phyloP scores from a whole-genome alignment of 768 basidiomycete species.

The Pleurotus djamor region DNA sequence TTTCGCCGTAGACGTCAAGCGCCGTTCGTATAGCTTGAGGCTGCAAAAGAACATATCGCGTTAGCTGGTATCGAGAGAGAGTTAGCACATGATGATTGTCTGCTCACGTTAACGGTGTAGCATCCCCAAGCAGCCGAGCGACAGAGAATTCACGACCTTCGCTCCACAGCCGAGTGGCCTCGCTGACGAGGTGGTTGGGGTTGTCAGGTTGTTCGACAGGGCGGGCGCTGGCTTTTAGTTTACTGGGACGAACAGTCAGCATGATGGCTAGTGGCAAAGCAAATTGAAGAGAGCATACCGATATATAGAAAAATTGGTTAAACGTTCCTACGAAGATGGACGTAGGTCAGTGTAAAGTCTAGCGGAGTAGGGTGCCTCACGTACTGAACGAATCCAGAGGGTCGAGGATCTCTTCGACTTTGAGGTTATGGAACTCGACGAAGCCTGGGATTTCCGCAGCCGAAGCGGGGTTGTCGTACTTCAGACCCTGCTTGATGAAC shows the following conservation, averaged over 20 bases:
- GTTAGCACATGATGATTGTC: not conserved
- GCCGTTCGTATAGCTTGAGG: constrained; percentile 92
- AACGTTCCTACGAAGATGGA: constrained; percentile 76
- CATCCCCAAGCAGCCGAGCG: constrained; percentile 73
- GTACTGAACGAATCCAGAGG: constrained; percentile 82
- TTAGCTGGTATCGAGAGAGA: constrained; percentile 3
- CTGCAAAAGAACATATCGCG: constrained; percentile 27
- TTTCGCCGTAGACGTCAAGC: constrained; percentile 93
- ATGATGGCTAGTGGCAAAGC: not conserved
- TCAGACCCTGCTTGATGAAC: constrained; percentile 90
- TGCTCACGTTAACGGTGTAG: constrained; percentile 89
- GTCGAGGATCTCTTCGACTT: constrained; percentile 79
- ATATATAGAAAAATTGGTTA: constrained; percentile 84
- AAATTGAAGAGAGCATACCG: not conserved
- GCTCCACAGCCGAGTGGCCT: constrained; percentile 93
- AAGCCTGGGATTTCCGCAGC: constrained; percentile 83
- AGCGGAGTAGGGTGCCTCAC: constrained; percentile 19
- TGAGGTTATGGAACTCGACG: constrained; percentile 86
- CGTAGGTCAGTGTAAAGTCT: not conserved
- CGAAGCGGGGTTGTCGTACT: constrained; percentile 88
- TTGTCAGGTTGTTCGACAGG: constrained; percentile 73
- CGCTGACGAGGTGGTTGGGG: constrained; percentile 72
- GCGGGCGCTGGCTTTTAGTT: constrained; percentile 81
- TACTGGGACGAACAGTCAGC: constrained; percentile 38
- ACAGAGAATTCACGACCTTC: constrained; percentile 95